phyloP scores from a whole-genome alignment of 768 basidiomycete species.

The Baorangia bicolor region DNA sequence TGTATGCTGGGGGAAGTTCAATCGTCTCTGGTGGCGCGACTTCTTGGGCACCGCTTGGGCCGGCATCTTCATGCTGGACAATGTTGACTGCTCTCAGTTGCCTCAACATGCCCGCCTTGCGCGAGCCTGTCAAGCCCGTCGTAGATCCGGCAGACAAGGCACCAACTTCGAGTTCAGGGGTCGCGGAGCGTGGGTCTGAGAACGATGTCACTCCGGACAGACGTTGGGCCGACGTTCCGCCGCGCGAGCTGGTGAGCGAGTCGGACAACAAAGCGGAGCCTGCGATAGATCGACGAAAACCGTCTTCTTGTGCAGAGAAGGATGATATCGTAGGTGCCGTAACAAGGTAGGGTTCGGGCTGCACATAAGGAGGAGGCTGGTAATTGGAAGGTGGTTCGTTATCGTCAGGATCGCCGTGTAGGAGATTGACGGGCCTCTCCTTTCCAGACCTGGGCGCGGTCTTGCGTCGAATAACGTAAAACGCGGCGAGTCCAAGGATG shows the following conservation, averaged over 20 bases:
- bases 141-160: constrained; percentile 21
- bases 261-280: constrained; percentile 19
- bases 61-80: constrained; percentile 84
- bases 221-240: constrained; percentile 22
- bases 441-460: constrained; percentile 41
- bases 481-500: constrained; percentile 38
- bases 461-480: constrained; percentile 53
- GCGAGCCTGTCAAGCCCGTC: constrained; percentile 25
- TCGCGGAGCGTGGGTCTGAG: constrained; percentile 44
- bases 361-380: constrained; percentile 68
- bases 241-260: constrained; percentile 21
- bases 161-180: constrained; percentile 40
- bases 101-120: constrained; percentile 42
- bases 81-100: constrained; percentile 72
- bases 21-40: constrained; percentile 65
- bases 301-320: constrained; percentile 34
- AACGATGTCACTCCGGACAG: constrained; percentile 29
- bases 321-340: constrained; percentile 56
- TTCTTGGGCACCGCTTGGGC: constrained; percentile 34
- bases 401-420: constrained; percentile 56
- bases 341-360: constrained; percentile 74
- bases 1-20: constrained; percentile 83
- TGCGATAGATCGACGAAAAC: constrained; percentile 21
- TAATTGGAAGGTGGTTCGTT: constrained; percentile 39
- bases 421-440: constrained; percentile 66